These are phyloP conservation scores for Phytopythium oedochilum DNA, from an alignment of 352 stramenopile genomes.

Conservation along the genomic window DNA sequence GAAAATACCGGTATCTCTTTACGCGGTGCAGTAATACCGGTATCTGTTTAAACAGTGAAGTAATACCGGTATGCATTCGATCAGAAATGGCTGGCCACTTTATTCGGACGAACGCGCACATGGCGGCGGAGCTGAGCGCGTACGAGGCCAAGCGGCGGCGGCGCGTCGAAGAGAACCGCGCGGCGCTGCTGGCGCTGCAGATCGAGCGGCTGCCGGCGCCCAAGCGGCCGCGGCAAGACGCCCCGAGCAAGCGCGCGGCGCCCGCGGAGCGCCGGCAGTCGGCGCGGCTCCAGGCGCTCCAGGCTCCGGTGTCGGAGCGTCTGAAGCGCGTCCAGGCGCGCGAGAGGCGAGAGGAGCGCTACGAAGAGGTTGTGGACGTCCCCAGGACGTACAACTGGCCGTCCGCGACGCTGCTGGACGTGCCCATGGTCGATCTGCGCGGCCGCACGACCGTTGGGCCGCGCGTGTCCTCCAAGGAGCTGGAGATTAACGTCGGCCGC, in stretches of 20 bases:
- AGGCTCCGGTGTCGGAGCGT: neutral
- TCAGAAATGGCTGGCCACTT: too few relatives aligned
- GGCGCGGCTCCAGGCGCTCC: neutral
- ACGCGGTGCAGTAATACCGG: too few relatives aligned
- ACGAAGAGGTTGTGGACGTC: neutral
- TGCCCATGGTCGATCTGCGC: neutral
- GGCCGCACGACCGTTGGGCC: neutral
- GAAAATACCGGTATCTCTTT: too few relatives aligned
- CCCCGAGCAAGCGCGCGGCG: neutral
- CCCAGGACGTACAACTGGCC: neutral
- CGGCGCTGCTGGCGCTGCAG: slow-evolving; percentile 29
- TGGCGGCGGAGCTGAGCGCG: slow-evolving; percentile 17
- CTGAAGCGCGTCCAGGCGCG: neutral
- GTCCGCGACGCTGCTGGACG: neutral
- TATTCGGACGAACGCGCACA: neutral
- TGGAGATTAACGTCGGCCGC: slow-evolving; percentile 27
- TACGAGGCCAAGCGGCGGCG: slow-evolving; percentile 61
- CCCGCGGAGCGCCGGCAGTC: neutral
- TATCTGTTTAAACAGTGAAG: too few relatives aligned
- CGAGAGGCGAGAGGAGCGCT: neutral
- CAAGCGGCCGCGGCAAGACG: slow-evolving; percentile 4
- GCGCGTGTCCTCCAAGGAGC: slow-evolving; percentile 8
- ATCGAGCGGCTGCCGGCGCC: slow-evolving; percentile 13
- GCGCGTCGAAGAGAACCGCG: slow-evolving; percentile 49
- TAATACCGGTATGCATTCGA: too few relatives aligned